Evolutionary conservation across 2,329 filamentous ascomycete genomes (phyloP).

Genomic region (Xylariaceae sp.): DNA sequence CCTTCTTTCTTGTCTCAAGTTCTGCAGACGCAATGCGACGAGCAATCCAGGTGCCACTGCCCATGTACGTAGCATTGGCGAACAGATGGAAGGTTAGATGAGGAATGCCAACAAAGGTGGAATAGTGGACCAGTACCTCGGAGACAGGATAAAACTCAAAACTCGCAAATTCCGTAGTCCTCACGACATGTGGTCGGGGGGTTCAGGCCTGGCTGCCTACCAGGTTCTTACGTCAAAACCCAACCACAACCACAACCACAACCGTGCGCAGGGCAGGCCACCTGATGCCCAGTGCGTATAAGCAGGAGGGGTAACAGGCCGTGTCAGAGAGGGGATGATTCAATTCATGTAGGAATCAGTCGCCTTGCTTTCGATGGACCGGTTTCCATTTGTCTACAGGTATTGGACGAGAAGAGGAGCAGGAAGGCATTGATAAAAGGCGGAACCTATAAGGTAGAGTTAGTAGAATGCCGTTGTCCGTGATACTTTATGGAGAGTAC

Average conservation of each 20-base stretch:
- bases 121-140: neutral
- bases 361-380: neutral
- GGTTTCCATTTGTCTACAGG: neutral
- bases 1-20: neutral
- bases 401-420: neutral
- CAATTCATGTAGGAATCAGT: no score
- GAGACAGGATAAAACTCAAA: neutral
- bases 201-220: neutral
- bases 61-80: neutral
- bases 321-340: neutral
- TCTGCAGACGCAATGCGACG: neutral
- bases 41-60: neutral
- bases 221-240: conserved; percentile 10
- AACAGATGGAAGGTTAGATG: neutral
- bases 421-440: neutral
- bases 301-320: conserved; percentile 12
- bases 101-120: neutral
- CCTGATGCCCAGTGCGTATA: conserved; percentile 15
- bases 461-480: neutral
- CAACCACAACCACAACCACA: neutral
- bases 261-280: conserved; percentile 6
- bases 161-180: neutral
- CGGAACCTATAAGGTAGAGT: neutral
- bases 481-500: neutral
- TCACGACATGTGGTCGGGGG: neutral